Conservation (phyloP, 73 alveolate genomes). For the Tetrahymena elliotti region DNA sequence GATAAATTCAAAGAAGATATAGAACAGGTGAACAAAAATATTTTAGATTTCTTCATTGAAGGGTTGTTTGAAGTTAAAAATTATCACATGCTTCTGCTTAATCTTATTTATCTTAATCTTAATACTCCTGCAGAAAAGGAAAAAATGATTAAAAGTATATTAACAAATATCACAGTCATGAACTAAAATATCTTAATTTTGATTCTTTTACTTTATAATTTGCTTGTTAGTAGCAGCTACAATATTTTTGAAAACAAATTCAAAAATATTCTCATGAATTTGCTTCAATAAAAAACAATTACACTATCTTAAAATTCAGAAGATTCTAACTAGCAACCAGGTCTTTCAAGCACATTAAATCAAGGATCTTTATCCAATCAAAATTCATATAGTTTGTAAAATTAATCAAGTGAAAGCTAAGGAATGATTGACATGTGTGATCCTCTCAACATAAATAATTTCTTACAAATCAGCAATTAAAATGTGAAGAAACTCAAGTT, state of each 20-base stretch:
- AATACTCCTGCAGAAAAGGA: neutral
- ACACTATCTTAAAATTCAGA: neutral
- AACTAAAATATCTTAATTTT: neutral
- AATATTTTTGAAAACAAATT: neutral
- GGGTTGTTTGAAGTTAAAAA: neutral
- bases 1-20: neutral
- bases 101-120: neutral
- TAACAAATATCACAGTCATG: neutral
- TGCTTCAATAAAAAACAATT: neutral
- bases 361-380: neutral
- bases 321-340: neutral
- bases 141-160: neutral
- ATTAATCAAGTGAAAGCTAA: neutral
- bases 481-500: neutral
- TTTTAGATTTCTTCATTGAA: neutral
- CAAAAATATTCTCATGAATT: neutral
- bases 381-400: neutral
- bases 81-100: neutral
- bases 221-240: neutral
- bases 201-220: neutral
- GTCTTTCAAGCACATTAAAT: neutral
- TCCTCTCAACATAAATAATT: neutral
- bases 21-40: neutral
- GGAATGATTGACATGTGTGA: neutral
- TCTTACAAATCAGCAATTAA: neutral